Evolutionary conservation across 2,329 filamentous ascomycete species (phyloP), one percentile per base, ranked within the genome.

Genomic region (Phyllosticta paracitricarpa): DNA sequence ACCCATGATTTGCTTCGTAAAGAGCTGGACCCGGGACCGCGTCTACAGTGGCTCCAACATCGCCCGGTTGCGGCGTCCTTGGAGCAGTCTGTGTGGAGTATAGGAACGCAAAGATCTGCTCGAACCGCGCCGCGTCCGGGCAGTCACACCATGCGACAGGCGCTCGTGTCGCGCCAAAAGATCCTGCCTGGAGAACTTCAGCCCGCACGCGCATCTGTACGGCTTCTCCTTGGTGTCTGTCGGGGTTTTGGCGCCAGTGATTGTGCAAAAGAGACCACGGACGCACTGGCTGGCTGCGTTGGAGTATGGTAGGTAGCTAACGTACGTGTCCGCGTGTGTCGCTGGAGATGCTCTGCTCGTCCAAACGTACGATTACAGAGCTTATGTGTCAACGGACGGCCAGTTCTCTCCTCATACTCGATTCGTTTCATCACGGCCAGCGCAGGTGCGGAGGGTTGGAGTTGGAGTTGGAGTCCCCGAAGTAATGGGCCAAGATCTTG

Each of bases 211-310:
- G 10, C 55, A 57, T 48, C 6, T 22, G 19, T 19, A 57, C 7
- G 55, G 55, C 55, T 57, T 57, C 24, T 57, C 55, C 55, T 57
- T 57, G 2, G 55, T 57, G 33, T 57, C 55, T 57, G 22, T 33
- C 22, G 33, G 24, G n/a, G 28, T 22, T 22, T 22, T 22, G 19
- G 19, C 19, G 19, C 19, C 19, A 22, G 19, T 22, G 19, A 22
- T 22, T 22, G 19, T 22, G 19, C 19, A 22, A 22, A 22, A 22
- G 19, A 22, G 19, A 22, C 19, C 19, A 22, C 19, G 19, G 19
- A 22, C 19, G 19, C 19, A 22, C 19, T 22, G 19, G 19, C 19
- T 22, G 19, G 19, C 19, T 22, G 19, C 19, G 19, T 22, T 22
- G 19, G 19, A 2, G 19, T 22, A 22, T 1, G 19, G 19, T 22